A percentile compares a stretch with the other conserved stretches of the same genome.
Conservation (phyloP, 2,329 filamentous ascomycete genomes). For the Claviceps sp. region DNA sequence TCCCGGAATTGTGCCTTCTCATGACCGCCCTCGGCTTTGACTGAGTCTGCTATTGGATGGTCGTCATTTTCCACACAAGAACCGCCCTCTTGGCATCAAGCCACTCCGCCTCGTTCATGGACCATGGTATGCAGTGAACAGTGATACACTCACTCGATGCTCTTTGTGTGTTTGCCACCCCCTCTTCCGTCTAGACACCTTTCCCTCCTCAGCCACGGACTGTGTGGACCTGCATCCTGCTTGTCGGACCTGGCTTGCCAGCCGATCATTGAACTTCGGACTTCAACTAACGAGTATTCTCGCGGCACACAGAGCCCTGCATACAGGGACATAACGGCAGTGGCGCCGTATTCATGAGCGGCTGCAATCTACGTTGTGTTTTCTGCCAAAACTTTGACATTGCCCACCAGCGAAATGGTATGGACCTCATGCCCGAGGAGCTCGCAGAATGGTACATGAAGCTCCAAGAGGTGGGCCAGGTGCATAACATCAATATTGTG, state of each 20-base stretch:
- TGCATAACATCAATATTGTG: conserved; percentile 84
- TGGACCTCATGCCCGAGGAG: conserved; percentile 65
- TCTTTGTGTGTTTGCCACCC: neutral
- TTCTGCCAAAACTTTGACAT: conserved; percentile 80
- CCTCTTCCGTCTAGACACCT: neutral
- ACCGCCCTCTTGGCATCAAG: no score
- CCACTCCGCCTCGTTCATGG: no score
- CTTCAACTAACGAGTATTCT: neutral
- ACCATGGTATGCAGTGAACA: no score
- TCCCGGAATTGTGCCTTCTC: neutral
- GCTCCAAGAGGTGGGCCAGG: conserved; percentile 61
- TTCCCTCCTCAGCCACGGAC: neutral
- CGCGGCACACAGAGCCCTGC: conserved; percentile 48
- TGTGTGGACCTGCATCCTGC: neutral
- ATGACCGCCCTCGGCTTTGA: no score
- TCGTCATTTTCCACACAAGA: no score
- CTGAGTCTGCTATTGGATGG: neutral
- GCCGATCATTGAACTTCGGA: no score
- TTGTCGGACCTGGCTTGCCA: neutral
- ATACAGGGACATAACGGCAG: conserved; percentile 72
- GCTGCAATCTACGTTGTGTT: conserved; percentile 60
- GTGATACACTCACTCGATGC: no score
- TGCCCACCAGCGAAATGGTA: conserved; percentile 66
- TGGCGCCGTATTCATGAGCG: conserved; percentile 70
- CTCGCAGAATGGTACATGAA: conserved; percentile 75